phyloP scores from a whole-genome alignment of 345 rosid species.

The Psidium friedrichsthalianum region DNA sequence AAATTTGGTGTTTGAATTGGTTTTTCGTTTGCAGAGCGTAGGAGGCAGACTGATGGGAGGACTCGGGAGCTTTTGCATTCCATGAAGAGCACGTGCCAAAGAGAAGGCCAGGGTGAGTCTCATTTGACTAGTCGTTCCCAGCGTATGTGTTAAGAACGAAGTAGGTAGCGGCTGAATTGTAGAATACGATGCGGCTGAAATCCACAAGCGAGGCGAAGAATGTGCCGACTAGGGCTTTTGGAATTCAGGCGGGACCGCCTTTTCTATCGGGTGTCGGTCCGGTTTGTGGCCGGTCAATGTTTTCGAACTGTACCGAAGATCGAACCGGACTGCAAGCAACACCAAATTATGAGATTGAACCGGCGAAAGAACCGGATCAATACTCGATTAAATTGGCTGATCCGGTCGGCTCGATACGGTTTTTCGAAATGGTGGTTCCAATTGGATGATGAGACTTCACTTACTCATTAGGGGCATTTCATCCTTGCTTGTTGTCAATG shows the following conservation, averaged over 20 bases:
- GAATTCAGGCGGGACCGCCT: background rate
- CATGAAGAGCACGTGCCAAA: slow-evolving; percentile 50
- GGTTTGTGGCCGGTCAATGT: background rate
- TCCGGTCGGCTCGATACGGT: background rate
- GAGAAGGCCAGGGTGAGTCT: slow-evolving; percentile 60
- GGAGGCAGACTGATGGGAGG: slow-evolving; percentile 28
- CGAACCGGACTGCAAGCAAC: background rate
- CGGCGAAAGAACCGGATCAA: background rate
- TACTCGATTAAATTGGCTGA: background rate
- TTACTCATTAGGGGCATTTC: background rate
- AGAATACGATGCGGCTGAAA: background rate
- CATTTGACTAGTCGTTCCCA: background rate
- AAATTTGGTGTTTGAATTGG: background rate
- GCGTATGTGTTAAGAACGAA: background rate
- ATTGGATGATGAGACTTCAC: background rate
- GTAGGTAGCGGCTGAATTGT: background rate
- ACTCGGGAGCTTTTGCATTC: slow-evolving; percentile 38
- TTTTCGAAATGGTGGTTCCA: background rate
- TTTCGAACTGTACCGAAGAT: background rate
- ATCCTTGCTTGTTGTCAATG: background rate
- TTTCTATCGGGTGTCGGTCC: background rate
- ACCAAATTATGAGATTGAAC: background rate
- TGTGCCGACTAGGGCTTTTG: background rate
- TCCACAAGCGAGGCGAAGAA: background rate
- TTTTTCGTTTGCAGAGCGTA: slow-evolving; percentile 20